A percentile compares a stretch with the other conserved stretches of the same genome.
Conservation (phyloP, 2,329 filamentous ascomycete species). For the Exserohilum rostratum region DNA sequence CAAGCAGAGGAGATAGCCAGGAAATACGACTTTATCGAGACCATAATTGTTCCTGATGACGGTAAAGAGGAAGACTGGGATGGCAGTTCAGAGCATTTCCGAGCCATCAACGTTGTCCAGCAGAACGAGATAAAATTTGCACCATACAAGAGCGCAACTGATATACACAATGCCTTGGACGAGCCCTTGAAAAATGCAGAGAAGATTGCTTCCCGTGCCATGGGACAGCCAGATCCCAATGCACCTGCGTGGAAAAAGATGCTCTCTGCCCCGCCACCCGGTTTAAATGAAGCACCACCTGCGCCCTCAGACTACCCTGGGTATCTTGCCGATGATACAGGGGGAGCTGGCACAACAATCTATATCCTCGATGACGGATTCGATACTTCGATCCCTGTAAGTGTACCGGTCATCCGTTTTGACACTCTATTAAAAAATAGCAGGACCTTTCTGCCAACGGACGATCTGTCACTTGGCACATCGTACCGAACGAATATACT, state of each 20-base stretch:
- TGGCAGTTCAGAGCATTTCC: background rate
- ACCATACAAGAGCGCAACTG: background rate
- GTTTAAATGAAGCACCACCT: background rate
- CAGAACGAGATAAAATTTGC: too few relatives aligned
- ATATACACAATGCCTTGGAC: background rate
- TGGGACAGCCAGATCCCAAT: background rate
- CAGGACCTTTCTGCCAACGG: background rate
- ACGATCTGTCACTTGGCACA: background rate
- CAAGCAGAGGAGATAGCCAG: background rate
- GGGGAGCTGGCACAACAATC: constrained; percentile 10
- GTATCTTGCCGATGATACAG: constrained; percentile 10
- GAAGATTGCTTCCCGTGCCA: background rate
- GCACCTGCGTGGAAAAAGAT: constrained; percentile 1
- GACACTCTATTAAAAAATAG: background rate
- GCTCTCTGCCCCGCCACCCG: background rate
- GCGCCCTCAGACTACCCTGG: too few relatives aligned
- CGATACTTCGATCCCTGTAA: constrained; percentile 5
- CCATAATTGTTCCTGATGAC: background rate
- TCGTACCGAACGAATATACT: background rate
- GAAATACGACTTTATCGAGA: background rate
- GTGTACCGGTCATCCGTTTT: background rate
- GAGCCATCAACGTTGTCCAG: too few relatives aligned
- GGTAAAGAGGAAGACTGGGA: background rate
- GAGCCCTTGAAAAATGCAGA: too few relatives aligned
- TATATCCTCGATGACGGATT: constrained; percentile 17